These are phyloP conservation scores for Penicillium paradoxum DNA, from an alignment of 495 filamentous ascomycete genomes.

Conservation along the genomic window DNA sequence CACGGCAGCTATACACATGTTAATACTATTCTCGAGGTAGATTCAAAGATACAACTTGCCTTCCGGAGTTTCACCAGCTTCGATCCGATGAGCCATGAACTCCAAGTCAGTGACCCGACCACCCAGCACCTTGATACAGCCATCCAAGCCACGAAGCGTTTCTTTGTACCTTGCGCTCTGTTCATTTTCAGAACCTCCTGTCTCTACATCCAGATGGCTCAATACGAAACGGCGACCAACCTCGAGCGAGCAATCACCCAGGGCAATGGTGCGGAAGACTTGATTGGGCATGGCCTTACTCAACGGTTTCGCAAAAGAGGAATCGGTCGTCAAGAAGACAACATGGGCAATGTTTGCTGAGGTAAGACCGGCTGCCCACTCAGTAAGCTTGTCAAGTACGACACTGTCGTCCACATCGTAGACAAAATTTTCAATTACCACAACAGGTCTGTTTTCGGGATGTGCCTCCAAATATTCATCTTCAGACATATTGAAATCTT, in stretches of 20 bases:
- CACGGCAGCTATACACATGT: slow-evolving; percentile 59
- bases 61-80: slow-evolving; percentile 78
- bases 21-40: slow-evolving; percentile 8
- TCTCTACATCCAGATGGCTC: slow-evolving; percentile 61
- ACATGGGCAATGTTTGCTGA: slow-evolving; percentile 91
- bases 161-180: slow-evolving; percentile 32
- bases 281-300: slow-evolving; percentile 85
- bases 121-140: slow-evolving; percentile 74
- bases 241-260: slow-evolving; percentile 81
- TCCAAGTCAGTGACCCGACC: slow-evolving; percentile 92
- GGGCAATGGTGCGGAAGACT: slow-evolving; percentile 76
- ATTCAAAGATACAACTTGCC: slow-evolving; percentile 27
- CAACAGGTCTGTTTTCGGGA: slow-evolving; percentile 75
- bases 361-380: slow-evolving; percentile 87
- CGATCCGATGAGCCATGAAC: slow-evolving; percentile 84
- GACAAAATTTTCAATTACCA: slow-evolving; percentile 93
- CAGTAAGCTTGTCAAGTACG: slow-evolving; percentile 84
- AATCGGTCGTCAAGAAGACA: slow-evolving; percentile 91
- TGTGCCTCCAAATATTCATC: slow-evolving; percentile 92
- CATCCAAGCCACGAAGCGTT: slow-evolving; percentile 64
- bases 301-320: slow-evolving; percentile 82
- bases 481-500: slow-evolving; percentile 66
- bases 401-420: slow-evolving; percentile 65
- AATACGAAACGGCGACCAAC: slow-evolving; percentile 88
- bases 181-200: slow-evolving; percentile 34